Evolutionary conservation across 371 early-diverging fungal species (phyloP), one percentile per base, ranked within the genome.

Genomic region (Mucor plumbeus): DNA sequence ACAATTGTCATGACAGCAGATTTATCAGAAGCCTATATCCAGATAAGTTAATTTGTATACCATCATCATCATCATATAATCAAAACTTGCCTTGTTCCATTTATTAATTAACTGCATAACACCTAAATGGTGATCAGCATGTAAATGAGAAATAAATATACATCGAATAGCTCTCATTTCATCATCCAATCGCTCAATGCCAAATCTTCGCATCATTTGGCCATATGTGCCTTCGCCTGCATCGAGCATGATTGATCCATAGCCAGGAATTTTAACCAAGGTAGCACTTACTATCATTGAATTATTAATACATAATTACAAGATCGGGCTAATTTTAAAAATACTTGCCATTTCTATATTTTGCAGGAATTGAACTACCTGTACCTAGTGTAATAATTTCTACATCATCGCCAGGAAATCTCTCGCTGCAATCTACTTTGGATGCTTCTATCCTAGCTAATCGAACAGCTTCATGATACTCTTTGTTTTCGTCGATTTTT

Each of bases 81-180:
- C 6, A 26, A 7, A 14, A 39, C 38, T 76, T 82, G 87, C 84
- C 79, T 80, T 67, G 68, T 80, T 78, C 88, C 91, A 89, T 63
- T 85, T 82, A 41, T 73, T 78, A 62, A 96, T 77, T 26, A 98
- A 62, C 35, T 86, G 81, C 13, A 92, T 78, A 9, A 91, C 81
- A n/a, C 99, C 99, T 36, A 99, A 80, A 73, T 98, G 96, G 76
- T 99, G 99, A 79, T 99, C 99, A 34, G 99, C 99, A 80, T 99
- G 99, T 76, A 98, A 82, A 81, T 99, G 99, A 31, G 96, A 96
- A 8, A 99, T 85, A 76, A 95, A 97, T n/a, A 99, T 83, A 17
- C 92, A 78, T 59, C 82, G 84, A 39, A 99, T 62, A 7, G 68
- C 59, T n/a, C 69, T 75, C 21, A 89, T 65, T 26, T 79, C 83